Evolutionary conservation across 2,329 filamentous ascomycete genomes (phyloP).

Genomic region (Cordyceps cicadae): DNA sequence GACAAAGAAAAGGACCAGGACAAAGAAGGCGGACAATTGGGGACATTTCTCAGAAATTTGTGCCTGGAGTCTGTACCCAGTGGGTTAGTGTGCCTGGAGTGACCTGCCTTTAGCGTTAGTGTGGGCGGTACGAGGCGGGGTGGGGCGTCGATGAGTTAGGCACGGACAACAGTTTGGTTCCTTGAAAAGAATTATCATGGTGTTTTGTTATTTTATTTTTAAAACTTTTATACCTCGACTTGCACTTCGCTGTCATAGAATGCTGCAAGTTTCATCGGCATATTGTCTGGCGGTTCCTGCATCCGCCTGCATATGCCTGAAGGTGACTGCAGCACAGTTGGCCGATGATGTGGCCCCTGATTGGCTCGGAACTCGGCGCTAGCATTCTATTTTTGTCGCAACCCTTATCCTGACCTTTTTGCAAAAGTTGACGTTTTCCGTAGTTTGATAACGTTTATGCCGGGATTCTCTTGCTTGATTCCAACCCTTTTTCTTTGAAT

Average conservation of each 20-base stretch:
- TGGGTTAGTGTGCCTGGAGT: too few relatives aligned
- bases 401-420: background rate
- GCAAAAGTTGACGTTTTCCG: background rate
- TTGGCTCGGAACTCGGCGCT: background rate
- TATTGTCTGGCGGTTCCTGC: background rate
- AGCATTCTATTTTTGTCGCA: background rate
- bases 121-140: background rate
- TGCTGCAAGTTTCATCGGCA: too few relatives aligned
- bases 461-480: too few relatives aligned
- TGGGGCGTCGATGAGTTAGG: background rate
- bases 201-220: background rate
- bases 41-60: too few relatives aligned
- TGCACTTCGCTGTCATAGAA: background rate
- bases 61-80: too few relatives aligned
- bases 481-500: too few relatives aligned
- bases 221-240: background rate
- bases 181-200: background rate
- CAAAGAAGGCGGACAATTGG: slow-evolving; percentile 1
- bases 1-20: background rate
- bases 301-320: background rate
- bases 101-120: background rate
- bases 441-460: too few relatives aligned
- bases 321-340: background rate
- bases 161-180: background rate
- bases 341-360: background rate